Conservation (phyloP, 331 rosid genomes). For the Pyrus hybrid region DNA sequence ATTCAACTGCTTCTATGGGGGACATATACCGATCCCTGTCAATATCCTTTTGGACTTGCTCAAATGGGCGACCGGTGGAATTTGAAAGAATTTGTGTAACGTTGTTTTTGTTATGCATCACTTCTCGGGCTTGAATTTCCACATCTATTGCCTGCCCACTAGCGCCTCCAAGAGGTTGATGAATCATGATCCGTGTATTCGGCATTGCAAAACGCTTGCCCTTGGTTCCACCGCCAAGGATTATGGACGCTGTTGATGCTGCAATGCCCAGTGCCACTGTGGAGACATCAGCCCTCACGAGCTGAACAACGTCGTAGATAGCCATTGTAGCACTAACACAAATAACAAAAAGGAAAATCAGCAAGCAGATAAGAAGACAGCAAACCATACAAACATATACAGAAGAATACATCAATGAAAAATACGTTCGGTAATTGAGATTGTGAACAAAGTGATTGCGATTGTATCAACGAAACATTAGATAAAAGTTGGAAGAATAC, state of each 20-base stretch:
- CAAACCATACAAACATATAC: not conserved
- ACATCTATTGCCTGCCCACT: conserved; percentile 90
- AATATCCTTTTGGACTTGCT: conserved; percentile 76
- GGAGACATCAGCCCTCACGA: conserved; percentile 93
- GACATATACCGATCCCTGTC: conserved; percentile 88
- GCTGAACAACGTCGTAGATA: conserved; percentile 76
- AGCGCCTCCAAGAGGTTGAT: conserved; percentile 93
- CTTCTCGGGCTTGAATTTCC: conserved; percentile 87
- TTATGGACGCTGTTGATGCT: conserved; percentile 87
- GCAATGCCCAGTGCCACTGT: conserved; percentile 86
- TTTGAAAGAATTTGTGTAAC: conserved; percentile 57
- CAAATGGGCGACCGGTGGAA: conserved; percentile 70
- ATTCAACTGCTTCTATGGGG: conserved; percentile 90
- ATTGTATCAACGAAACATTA: no score
- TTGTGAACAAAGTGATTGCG: no score
- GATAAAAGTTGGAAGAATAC: not conserved
- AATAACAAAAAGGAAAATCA: conserved; percentile 26
- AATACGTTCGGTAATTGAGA: not conserved
- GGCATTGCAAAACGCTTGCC: conserved; percentile 99
- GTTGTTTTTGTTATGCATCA: conserved; percentile 67
- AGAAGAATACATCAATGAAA: not conserved
- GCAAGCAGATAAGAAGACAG: not conserved
- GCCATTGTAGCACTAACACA: conserved; percentile 81
- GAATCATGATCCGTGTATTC: conserved; percentile 81
- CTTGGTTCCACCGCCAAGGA: conserved; percentile 90